phyloP scores from a whole-genome alignment of 495 filamentous ascomycete genomes.

The Gamarada debralockiae region DNA sequence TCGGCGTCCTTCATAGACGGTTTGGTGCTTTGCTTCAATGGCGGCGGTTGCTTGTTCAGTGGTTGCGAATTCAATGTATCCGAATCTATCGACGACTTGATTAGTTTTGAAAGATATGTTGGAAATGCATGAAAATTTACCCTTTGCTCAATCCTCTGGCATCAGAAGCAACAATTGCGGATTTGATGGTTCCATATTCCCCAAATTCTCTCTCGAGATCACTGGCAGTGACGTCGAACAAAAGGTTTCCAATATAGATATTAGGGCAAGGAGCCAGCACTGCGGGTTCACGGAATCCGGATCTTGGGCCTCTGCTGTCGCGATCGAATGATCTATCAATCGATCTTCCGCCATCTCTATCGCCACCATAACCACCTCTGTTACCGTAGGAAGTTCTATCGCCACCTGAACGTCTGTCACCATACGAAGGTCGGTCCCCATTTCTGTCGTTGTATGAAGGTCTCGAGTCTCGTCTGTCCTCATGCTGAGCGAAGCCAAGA shows the following conservation, averaged over 20 bases:
- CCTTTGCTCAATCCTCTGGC: conserved; percentile 80
- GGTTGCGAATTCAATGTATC: conserved; percentile 66
- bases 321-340: too few species aligned
- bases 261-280: conserved; percentile 29
- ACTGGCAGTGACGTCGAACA: conserved; percentile 73
- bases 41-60: conserved; percentile 56
- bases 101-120: not conserved
- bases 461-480: not conserved
- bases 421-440: not conserved
- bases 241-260: conserved; percentile 81
- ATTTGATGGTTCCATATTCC: conserved; percentile 58
- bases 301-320: too few species aligned
- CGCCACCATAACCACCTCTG: conserved; percentile 4
- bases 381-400: not conserved
- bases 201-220: conserved; percentile 65
- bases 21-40: conserved; percentile 58
- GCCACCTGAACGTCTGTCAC: too few species aligned
- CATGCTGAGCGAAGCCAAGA: not conserved
- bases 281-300: not conserved
- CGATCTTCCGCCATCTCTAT: not conserved
- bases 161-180: conserved; percentile 59
- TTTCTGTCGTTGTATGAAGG: not conserved
- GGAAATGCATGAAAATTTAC: conserved; percentile 44
- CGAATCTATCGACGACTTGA: conserved; percentile 29
- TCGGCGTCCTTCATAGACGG: conserved; percentile 77